Conservation (phyloP, 805 yeast genomes). For the Candida multigemmis region DNA sequence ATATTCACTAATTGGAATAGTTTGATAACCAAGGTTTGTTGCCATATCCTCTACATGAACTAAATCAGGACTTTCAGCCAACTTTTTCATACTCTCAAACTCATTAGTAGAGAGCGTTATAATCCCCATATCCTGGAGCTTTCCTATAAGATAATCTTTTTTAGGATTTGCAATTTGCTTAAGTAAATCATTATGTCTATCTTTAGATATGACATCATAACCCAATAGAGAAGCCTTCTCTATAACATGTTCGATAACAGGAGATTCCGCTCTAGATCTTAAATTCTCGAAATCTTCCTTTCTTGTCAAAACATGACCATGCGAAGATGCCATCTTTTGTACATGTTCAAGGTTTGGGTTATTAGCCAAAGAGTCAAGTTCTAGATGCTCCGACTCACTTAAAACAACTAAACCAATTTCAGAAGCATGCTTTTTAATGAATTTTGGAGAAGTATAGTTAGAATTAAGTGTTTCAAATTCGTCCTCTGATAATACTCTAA, state of each 20-base stretch:
- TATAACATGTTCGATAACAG: slow-evolving; percentile 9
- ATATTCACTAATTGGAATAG: slow-evolving; percentile 12
- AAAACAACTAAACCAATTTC: too few relatives aligned
- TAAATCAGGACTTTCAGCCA: slow-evolving; percentile 10
- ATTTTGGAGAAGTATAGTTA: too few relatives aligned
- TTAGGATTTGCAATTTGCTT: slow-evolving; percentile 10
- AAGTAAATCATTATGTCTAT: slow-evolving; percentile 1
- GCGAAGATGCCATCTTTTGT: slow-evolving; percentile 8
- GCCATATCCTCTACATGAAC: slow-evolving; percentile 16
- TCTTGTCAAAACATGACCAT: slow-evolving; percentile 7
- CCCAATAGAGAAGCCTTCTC: slow-evolving; percentile 8
- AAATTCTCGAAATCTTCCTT: slow-evolving; percentile 5
- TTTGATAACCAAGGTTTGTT: slow-evolving; percentile 2
- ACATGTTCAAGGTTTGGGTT: too few relatives aligned
- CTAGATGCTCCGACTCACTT: slow-evolving; percentile 1
- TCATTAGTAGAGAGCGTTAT: slow-evolving; percentile 5
- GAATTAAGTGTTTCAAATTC: too few relatives aligned
- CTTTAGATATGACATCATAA: slow-evolving; percentile 7
- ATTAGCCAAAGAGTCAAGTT: too few relatives aligned
- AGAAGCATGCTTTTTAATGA: too few relatives aligned
- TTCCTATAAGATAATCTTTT: slow-evolving; percentile 12
- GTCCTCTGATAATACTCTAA: slow-evolving; percentile 3
- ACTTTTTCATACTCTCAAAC: slow-evolving; percentile 1
- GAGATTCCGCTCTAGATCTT: slow-evolving; percentile 1
- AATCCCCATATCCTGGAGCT: slow-evolving; percentile 8